Evolutionary conservation across 2,329 filamentous ascomycete genomes (phyloP).

Genomic region (Stachybotrys chartarum): DNA sequence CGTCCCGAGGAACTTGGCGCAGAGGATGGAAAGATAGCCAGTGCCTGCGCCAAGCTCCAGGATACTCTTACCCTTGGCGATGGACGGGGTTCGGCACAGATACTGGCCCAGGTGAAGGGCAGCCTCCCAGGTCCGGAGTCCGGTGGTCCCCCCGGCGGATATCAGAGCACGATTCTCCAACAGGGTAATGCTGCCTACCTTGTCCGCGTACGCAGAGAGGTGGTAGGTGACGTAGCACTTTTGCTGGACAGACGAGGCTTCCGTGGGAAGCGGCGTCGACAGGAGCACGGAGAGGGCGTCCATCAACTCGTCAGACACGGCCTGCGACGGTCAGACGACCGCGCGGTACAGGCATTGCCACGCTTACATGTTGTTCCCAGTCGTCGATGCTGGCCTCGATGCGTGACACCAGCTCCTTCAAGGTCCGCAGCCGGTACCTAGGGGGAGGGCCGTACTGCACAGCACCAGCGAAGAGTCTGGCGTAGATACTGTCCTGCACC

Average conservation of each 20-base stretch:
- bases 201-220: constrained; percentile 24
- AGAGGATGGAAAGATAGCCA: constrained; percentile 67
- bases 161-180: constrained; percentile 64
- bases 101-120: constrained; percentile 66
- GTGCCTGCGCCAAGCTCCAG: constrained; percentile 73
- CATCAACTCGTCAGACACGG: constrained; percentile 77
- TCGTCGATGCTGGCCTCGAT: constrained; percentile 72
- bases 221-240: constrained; percentile 71
- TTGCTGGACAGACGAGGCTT: constrained; percentile 59
- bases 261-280: constrained; percentile 53
- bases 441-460: constrained; percentile 54
- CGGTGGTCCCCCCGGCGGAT: constrained; percentile 65
- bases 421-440: constrained; percentile 61
- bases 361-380: constrained; percentile 80
- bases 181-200: constrained; percentile 41
- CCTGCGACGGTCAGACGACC: constrained; percentile 45
- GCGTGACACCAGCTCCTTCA: constrained; percentile 64
- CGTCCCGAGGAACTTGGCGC: constrained; percentile 58
- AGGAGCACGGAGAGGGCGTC: constrained; percentile 59
- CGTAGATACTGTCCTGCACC: constrained; percentile 61
- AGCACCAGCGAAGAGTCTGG: constrained; percentile 55
- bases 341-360: neutral
- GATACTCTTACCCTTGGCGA: constrained; percentile 48
- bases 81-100: constrained; percentile 40
- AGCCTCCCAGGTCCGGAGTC: constrained; percentile 75